Evolutionary conservation across 2,329 filamentous ascomycete genomes (phyloP).

Genomic region (Pyrenochaeta sp.): DNA sequence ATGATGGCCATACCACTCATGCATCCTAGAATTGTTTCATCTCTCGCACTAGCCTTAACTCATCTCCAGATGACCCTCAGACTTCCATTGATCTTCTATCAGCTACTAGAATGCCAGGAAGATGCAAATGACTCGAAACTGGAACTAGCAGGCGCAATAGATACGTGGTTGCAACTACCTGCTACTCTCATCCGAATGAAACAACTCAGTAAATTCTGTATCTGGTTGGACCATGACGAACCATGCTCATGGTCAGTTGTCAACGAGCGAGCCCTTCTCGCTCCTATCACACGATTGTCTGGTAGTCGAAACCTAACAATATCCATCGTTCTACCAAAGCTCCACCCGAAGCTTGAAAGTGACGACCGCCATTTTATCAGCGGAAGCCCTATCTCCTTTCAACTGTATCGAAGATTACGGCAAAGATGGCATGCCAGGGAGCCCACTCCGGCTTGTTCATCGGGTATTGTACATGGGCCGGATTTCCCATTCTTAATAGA

Average conservation of each 20-base stretch:
- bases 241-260: constrained; percentile 15
- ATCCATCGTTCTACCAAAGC: constrained; percentile 16
- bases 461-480: not conserved
- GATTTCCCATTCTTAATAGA: not conserved
- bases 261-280: constrained; percentile 20
- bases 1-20: not conserved
- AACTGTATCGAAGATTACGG: constrained; percentile 7
- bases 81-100: not conserved
- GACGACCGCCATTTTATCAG: constrained; percentile 14
- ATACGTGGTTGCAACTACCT: not conserved
- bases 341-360: constrained; percentile 17
- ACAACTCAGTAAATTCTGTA: constrained; percentile 2
- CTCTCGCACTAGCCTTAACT: not conserved
- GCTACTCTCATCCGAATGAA: not conserved
- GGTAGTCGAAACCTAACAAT: not conserved
- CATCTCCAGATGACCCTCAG: not conserved
- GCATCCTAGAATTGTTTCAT: not conserved
- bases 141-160: not conserved
- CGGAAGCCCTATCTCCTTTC: constrained; percentile 5
- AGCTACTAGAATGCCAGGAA: not conserved
- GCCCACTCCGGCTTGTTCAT: not conserved
- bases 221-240: constrained; percentile 21
- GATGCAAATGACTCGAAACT: not conserved
- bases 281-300: not conserved
- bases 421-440: not conserved